Evolutionary conservation across 1,284 basidiomycete genomes (phyloP), one percentile per base, ranked within the genome.

Genomic region (Boletus smithii): DNA sequence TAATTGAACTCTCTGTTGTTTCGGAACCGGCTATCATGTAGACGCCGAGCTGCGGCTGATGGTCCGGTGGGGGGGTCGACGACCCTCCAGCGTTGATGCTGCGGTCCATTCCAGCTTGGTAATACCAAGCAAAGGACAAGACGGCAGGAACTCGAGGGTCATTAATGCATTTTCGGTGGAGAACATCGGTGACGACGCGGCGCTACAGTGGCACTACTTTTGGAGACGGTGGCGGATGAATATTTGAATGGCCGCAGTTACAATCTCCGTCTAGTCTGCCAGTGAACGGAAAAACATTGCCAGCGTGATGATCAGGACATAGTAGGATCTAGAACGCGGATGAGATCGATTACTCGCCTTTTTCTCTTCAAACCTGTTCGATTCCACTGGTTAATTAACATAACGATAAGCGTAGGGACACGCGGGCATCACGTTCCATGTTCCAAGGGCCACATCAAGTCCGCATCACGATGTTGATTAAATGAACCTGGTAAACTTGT

Each of bases 401-500:
- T 3, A 22, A 33, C 27, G 27, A 11, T 16, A 10, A n/a, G 24
- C 0, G 1, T 6, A 17, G 1, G n/a, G 16, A 18, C 13, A 24
- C 0, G 3, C 14, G 33, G 14, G 2, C 23, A 22, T 37, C 31
- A 22, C 18, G 32, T 10, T n/a, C 18, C 23, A 8, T 14, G 30
- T 46, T 8, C 2, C 31, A 31, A 16, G 16, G 7, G 41, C 34
- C 41, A 26, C 30, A 6, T 22, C 14, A 32, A 20, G 16, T 8
- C 37, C 44, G 6, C 51, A 41, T 56, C 52, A 39, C 29, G 32
- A 49, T 14, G 9, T 20, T 40, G 48, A 52, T 53, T 5, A 23
- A 47, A 35, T 29, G 49, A 38, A 13, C 16, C 35, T 38, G 35
- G 35, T n/a, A 41, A 41, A 6, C 31, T 31, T 8, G n/a, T 4